Conservation (phyloP, 129 eudicot genomes). For the Centella asiatica region DNA sequence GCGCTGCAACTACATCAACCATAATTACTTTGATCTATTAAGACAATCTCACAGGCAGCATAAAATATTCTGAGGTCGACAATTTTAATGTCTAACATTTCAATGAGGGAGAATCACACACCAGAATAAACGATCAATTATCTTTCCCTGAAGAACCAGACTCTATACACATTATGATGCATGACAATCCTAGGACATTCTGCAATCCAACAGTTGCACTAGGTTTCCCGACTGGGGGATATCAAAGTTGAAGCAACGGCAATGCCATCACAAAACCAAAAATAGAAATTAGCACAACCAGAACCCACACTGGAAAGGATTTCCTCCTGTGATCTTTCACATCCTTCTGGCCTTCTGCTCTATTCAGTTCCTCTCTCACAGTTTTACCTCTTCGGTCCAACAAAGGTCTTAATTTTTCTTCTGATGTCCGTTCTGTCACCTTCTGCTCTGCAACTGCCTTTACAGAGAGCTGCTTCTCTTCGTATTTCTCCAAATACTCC, state of each 20-base stretch:
- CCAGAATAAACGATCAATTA: not conserved
- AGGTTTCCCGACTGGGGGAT: not conserved
- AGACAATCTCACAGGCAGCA: not conserved
- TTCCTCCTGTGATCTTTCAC: conserved; percentile 32
- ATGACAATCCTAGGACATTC: conserved; percentile 11
- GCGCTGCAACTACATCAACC: too few species aligned
- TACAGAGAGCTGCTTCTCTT: conserved; percentile 45
- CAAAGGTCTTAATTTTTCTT: conserved; percentile 25
- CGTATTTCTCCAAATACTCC: conserved; percentile 86
- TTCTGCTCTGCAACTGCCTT: conserved; percentile 36
- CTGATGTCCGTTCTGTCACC: conserved; percentile 17
- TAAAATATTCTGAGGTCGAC: conserved; percentile 4
- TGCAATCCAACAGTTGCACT: conserved; percentile 2
- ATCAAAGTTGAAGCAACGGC: conserved; percentile 80
- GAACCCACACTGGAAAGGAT: conserved; percentile 68
- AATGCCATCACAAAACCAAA: conserved; percentile 79
- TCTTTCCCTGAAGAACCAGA: not conserved
- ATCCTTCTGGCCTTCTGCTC: conserved; percentile 33
- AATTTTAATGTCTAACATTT: not conserved
- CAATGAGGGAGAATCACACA: not conserved
- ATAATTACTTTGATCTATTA: not conserved
- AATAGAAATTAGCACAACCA: conserved; percentile 58
- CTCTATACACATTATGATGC: not conserved
- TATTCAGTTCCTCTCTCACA: conserved; percentile 24
- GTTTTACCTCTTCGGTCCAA: conserved; percentile 27